Evolutionary conservation across 805 yeast species (phyloP).

Genomic region (Cyberlindnera euphorbiiphila): DNA sequence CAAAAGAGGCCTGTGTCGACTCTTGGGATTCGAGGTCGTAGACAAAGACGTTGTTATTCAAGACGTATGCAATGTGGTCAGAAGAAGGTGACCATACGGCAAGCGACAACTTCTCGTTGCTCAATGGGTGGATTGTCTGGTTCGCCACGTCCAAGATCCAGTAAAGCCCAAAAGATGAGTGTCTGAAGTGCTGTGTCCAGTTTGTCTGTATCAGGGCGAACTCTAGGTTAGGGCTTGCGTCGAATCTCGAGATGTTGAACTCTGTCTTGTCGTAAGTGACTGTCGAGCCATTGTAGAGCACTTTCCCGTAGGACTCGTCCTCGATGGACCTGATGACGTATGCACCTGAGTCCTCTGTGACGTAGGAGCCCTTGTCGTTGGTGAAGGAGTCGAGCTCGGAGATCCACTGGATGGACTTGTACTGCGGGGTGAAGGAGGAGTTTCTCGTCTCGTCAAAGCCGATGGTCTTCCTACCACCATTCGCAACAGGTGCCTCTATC

Average conservation of each 20-base stretch:
- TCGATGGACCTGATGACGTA: constrained; percentile 51
- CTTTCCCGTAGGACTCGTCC: constrained; percentile 40
- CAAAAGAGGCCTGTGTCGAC: constrained; percentile 49
- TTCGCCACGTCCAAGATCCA: constrained; percentile 38
- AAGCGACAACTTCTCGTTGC: constrained; percentile 35
- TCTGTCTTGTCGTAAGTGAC: constrained; percentile 38
- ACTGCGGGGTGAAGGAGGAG: constrained; percentile 51
- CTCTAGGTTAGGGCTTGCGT: constrained; percentile 64
- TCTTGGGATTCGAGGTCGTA: constrained; percentile 33
- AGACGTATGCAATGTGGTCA: constrained; percentile 57
- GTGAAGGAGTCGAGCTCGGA: constrained; percentile 40
- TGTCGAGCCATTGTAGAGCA: constrained; percentile 46
- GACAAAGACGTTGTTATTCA: constrained; percentile 65
- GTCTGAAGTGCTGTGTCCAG: constrained; percentile 56
- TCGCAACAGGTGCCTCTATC: too few relatives aligned
- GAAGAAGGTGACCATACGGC: constrained; percentile 79
- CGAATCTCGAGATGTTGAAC: constrained; percentile 48
- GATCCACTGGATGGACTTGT: constrained; percentile 68
- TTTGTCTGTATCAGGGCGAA: constrained; percentile 59
- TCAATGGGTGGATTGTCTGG: constrained; percentile 23
- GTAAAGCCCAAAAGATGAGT: constrained; percentile 41
- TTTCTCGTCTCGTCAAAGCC: constrained; percentile 46
- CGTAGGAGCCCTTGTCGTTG: constrained; percentile 65
- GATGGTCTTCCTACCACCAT: constrained; percentile 10
- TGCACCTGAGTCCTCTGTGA: constrained; percentile 42